A percentile compares a stretch with the other conserved stretches of the same genome.
Conservation (phyloP, 805 yeast genomes). For the Zygosaccharomyces rouxii region DNA sequence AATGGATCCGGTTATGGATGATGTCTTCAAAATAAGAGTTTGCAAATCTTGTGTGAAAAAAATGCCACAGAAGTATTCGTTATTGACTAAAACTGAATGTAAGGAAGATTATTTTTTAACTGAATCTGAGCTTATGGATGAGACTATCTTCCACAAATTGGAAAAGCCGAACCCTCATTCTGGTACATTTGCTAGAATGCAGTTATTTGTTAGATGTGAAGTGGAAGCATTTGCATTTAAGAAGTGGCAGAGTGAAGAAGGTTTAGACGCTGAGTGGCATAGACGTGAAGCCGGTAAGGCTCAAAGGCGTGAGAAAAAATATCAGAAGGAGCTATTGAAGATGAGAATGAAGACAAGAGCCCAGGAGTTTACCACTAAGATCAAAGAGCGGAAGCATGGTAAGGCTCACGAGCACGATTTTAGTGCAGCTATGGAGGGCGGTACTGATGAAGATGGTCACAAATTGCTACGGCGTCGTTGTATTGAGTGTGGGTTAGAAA, state of each 20-base stretch:
- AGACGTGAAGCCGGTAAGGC: constrained; percentile 69
- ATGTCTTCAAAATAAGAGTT: constrained; percentile 69
- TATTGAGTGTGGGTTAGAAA: constrained; percentile 75
- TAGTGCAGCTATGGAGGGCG: constrained; percentile 51
- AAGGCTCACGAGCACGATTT: constrained; percentile 72
- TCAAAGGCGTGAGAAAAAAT: constrained; percentile 71
- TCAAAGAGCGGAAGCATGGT: constrained; percentile 56
- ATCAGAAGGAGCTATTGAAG: constrained; percentile 70
- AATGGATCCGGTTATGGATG: constrained; percentile 64
- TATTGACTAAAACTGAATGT: constrained; percentile 93
- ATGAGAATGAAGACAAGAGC: constrained; percentile 93
- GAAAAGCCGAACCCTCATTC: constrained; percentile 95
- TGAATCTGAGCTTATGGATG: constrained; percentile 84
- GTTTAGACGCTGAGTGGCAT: constrained; percentile 89
- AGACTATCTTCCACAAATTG: constrained; percentile 59
- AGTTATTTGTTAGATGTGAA: constrained; percentile 80
- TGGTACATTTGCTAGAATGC: constrained; percentile 85
- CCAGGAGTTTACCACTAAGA: constrained; percentile 72
- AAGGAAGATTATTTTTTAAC: constrained; percentile 87
- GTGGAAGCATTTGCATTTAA: constrained; percentile 90
- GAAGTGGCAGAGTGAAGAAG: constrained; percentile 92
- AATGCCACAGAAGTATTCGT: constrained; percentile 81
- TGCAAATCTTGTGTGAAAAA: constrained; percentile 73
- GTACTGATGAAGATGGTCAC: constrained; percentile 40
- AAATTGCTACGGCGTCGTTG: constrained; percentile 57